Base-by-base conservation (phyloP, 73 alveolate species). In the Paramecium octaurelia region DNA sequence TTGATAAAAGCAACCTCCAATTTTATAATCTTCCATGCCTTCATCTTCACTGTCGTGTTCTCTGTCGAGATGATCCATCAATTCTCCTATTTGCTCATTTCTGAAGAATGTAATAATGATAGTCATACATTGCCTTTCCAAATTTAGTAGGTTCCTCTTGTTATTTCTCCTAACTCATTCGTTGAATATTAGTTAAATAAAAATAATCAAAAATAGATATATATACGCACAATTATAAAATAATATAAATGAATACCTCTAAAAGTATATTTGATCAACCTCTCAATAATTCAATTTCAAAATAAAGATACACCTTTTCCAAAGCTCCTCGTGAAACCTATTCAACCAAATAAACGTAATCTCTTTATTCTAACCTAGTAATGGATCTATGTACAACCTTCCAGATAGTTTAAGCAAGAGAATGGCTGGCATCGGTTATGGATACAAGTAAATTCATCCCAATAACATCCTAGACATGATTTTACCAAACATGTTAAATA, bases 11-110 rank as follows among this genome's bases (percentile, higher is more conserved):
- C 5, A 11, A 73, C 87, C 99, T n/a, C 99, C 99, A 59, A 96
- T 93, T 85, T 98, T 97, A 93, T 95, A 96, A 90, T 97, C 99
- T 73, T 95, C 95, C 59, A 93, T 83, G 2, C 99, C 99, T 83
- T 98, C 99, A 84, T 98, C 99, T 93, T 97, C 99, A 46, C 98
- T 94, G 44, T 92, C 94, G 29, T 89, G 94, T 29, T 89, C 94
- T 73, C 38, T 34, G 46, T 89, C 94, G 16, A 89, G 68, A 43
- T 87, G 85, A 6, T 87, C 85, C 93, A 87, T 87, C 14, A 87
- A 64, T 34, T 87, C 93, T 60, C 85, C 93, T 29, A 87, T 73
- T 38, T 73, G 10, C 20, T 73, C 87, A 73, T 73, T 73, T 20
- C 87, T 73, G 46, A 31, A 14, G 27, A 34, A 64, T 24, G 31